phyloP scores from a whole-genome alignment of 2,329 filamentous ascomycete species.

The Penicillium polonicum region DNA sequence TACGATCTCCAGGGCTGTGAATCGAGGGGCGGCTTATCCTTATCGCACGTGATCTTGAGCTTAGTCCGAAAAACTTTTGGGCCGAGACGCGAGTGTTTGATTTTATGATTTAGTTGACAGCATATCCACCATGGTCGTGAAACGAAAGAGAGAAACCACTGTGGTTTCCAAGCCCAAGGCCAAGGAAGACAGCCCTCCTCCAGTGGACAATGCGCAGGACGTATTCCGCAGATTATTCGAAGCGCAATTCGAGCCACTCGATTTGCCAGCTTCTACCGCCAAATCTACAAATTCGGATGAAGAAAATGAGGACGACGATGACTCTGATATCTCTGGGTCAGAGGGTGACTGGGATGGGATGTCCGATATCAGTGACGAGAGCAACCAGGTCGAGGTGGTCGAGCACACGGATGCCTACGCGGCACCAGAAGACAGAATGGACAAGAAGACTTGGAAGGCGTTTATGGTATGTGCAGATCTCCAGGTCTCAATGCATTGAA shows the following conservation, averaged over 20 bases:
- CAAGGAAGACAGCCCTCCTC: constrained; percentile 24
- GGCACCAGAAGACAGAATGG: constrained; percentile 50
- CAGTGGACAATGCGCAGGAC: constrained; percentile 55
- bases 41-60: constrained; percentile 40
- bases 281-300: constrained; percentile 23
- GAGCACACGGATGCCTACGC: constrained; percentile 56
- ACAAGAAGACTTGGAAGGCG: constrained; percentile 69
- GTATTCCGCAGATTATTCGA: constrained; percentile 85
- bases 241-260: constrained; percentile 76
- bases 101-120: neutral
- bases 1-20: constrained; percentile 2
- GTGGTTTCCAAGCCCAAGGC: constrained; percentile 28
- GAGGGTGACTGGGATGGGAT: constrained; percentile 64
- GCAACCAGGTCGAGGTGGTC: constrained; percentile 57
- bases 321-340: constrained; percentile 28
- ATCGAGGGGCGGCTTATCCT: constrained; percentile 25
- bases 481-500: neutral
- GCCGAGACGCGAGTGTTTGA: neutral
- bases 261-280: constrained; percentile 24
- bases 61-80: constrained; percentile 23
- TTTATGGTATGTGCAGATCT: constrained; percentile 63
- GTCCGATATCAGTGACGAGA: constrained; percentile 51
- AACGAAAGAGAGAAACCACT: constrained; percentile 49
- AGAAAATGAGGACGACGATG: constrained; percentile 28
- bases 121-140: constrained; percentile 42